Evolutionary conservation across 2,329 filamentous ascomycete species (phyloP), one percentile per base, ranked within the genome.

Genomic region (Phoma sp.): DNA sequence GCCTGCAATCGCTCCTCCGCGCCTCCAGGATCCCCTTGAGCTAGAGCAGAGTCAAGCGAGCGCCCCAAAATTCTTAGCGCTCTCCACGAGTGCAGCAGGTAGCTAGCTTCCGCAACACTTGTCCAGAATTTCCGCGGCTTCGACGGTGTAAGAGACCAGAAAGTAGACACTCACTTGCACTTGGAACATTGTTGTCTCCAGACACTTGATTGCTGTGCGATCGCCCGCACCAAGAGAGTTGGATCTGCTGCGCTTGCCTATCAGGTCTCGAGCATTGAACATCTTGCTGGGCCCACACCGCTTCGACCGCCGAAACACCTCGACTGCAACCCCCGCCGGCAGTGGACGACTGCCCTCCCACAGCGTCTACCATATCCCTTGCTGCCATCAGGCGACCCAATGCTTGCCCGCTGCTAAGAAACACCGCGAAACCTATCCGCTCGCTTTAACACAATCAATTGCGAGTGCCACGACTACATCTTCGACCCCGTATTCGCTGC

Each of bases 211-310:
- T 40, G 47, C 47, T 47, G 46, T 45, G 48, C 43, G 25, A 56
- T 43, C 35, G 45, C 50, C 47, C 47, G 27, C 41, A 22, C 40
- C 41, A 51, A 41, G 46, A 55, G 40, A 45, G 43, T 47, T 50
- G 50, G 55, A 63, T 64, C 49, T 52, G 65, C 53, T 50, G 65
- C 64, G 61, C 64, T 67, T 65, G 64, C 64, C 65, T 52, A 60
- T 59, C 60, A 62, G 56, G 52, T 61, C 57, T 45, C 53, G 49
- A 63, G 67, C 60, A 63, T 66, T 62, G 61, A 62, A 62, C 47
- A 54, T 60, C 55, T 52, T 63, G 54, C 57, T 59, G 56, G 54
- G 54, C 58, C 56, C 67, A 69, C 68, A 70, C 68, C 68, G 66
- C 68, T 64, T 55, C 55, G 58, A 60, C 55, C 65, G 57, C 62